Conservation (phyloP, 345 rosid species). For the Gossypium turneri region DNA sequence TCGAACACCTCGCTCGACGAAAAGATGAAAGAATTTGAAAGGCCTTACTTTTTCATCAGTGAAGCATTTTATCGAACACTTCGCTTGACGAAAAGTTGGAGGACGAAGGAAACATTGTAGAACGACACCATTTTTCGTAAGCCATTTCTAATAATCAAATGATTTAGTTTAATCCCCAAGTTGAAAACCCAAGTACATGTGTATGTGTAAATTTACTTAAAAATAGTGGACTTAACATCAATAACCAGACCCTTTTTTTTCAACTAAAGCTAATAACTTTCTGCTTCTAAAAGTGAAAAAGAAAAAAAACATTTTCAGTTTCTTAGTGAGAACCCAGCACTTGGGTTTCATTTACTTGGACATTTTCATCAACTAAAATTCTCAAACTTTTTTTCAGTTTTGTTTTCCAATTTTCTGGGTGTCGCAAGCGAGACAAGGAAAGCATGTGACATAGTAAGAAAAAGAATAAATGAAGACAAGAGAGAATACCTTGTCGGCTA, state of each 20-base stretch:
- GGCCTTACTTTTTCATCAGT: constrained; percentile 3
- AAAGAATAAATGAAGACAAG: not conserved
- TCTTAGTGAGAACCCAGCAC: no score
- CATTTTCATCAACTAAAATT: no score
- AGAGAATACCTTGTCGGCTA: not conserved
- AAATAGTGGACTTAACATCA: not conserved
- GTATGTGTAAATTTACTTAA: not conserved
- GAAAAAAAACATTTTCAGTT: no score
- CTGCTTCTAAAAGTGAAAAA: not conserved
- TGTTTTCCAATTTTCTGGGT: not conserved
- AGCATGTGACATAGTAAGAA: not conserved
- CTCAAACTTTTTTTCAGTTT: no score
- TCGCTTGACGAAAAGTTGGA: not conserved
- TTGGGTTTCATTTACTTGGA: no score
- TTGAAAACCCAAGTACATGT: not conserved
- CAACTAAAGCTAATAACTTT: not conserved
- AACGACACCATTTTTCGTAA: not conserved
- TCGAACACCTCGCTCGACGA: constrained; percentile 29
- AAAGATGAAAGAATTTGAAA: not conserved
- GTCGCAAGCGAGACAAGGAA: not conserved
- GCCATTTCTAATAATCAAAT: not conserved
- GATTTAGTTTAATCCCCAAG: not conserved
- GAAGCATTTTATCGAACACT: constrained; percentile 45
- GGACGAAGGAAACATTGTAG: no score
- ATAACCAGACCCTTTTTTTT: not conserved